Evolutionary conservation across 2,329 filamentous ascomycete genomes (phyloP), one percentile per base, ranked within the genome.

Genomic region (Aspergillus flavus): DNA sequence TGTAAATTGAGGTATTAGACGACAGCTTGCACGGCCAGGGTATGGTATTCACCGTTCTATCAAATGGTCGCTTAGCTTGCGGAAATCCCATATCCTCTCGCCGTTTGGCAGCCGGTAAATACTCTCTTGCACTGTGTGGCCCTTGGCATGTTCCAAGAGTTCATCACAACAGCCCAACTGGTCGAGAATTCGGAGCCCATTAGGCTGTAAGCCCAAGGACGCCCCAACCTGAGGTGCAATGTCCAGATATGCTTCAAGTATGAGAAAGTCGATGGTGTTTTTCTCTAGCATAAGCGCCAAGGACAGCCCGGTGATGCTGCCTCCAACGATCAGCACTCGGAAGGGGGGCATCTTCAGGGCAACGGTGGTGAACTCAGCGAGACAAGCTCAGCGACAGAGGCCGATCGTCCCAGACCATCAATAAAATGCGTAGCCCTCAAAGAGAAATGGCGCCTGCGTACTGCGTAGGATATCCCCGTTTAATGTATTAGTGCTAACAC

Each of bases 201-300:
- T 63, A 2, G 70, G 63, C 10, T 60, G 32, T 2, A 73, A 19
- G 5, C 56, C 67, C 10, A 73, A 66, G 32, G 59, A 62, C 0
- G 70, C 71, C 1, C 71, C 71, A 1, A 64, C 63, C n/a, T 65
- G 59, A 10, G 71, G 68, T 7, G 68, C 68, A 12, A 72, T 64
- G 1, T 69, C 57, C 0, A 53, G 46, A 14, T 67, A 64, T 14
- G 61, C 57, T 55, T 73, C 71, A 6, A 72, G 59, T 4, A 72
- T 48, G 3, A 71, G 36, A 52, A 60, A 72, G 41, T 70, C 67
- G 46, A 73, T 66, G 57, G 59, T 56, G 21, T 45, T 39, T 7
- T 54, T 41, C 50, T 72, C 57, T 28, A 72, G 61, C 45, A 59
- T 59, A 14, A 64, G 59, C 6, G 71, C 69, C 28, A 71, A 58